These are phyloP conservation scores for Astragalus glycyphyllos DNA, from an alignment of 306 rosid genomes.

Conservation along the genomic window DNA sequence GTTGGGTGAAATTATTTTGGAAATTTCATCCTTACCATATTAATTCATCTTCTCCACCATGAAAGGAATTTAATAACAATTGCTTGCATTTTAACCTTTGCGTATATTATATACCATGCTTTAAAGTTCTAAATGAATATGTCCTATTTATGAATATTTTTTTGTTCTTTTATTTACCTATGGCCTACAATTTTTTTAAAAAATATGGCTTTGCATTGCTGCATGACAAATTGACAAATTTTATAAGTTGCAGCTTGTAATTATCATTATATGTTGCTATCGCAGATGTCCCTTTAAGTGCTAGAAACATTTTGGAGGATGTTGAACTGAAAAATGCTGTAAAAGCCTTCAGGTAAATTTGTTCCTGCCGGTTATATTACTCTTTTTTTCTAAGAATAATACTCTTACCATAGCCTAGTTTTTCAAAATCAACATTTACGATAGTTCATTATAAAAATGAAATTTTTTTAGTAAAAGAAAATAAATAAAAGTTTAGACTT, in stretches of 20 bases:
- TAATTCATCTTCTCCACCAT: slow-evolving; percentile 3
- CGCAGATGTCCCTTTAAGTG: slow-evolving; percentile 84
- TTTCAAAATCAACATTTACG: not conserved
- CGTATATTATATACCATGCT: not conserved
- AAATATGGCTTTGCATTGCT: slow-evolving; percentile 20
- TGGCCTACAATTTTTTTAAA: slow-evolving; percentile 23
- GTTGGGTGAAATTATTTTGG: not conserved
- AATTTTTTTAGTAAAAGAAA: not conserved
- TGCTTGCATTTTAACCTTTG: slow-evolving; percentile 5
- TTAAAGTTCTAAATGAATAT: slow-evolving; percentile 5
- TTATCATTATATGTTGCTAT: slow-evolving; percentile 30
- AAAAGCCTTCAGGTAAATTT: slow-evolving; percentile 76
- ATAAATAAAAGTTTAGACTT: not conserved
- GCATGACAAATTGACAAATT: not conserved
- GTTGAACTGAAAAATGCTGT: slow-evolving; percentile 87
- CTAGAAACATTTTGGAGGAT: slow-evolving; percentile 87
- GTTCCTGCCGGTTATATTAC: slow-evolving; percentile 18
- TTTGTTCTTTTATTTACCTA: slow-evolving; percentile 11
- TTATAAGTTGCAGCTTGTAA: not conserved
- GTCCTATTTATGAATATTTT: slow-evolving; percentile 13
- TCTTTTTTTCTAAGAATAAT: slow-evolving; percentile 20
- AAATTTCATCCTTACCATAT: slow-evolving; percentile 13
- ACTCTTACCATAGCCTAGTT: not conserved
- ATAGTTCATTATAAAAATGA: not conserved
- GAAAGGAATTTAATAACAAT: slow-evolving; percentile 12